Conservation (phyloP, 345 rosid species). For the Luvunga scandens region DNA sequence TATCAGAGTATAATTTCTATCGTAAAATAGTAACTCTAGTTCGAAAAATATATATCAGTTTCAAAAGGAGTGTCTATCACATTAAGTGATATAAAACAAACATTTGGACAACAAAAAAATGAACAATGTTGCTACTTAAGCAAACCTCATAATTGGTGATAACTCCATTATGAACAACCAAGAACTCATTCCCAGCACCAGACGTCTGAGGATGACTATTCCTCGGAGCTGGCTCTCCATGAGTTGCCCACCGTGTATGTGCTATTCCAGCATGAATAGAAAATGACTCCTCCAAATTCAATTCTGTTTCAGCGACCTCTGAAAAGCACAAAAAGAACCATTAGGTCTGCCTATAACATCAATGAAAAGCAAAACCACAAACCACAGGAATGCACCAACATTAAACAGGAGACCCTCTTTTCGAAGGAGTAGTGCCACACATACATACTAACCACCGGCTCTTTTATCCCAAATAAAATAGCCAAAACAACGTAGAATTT, state of each 20-base stretch:
- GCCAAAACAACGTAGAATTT: not conserved
- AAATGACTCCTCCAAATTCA: conserved; percentile 71
- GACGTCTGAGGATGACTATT: conserved; percentile 93
- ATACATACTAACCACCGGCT: not conserved
- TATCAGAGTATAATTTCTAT: not conserved
- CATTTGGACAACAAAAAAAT: not conserved
- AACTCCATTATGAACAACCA: conserved; percentile 95
- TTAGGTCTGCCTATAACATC: not conserved
- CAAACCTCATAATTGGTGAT: conserved; percentile 83
- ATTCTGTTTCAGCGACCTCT: conserved; percentile 63
- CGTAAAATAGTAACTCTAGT: not conserved
- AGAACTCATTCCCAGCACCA: conserved; percentile 76
- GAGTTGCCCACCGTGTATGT: conserved; percentile 97
- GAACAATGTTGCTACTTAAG: conserved; percentile 3
- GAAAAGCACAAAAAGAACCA: conserved; percentile 17
- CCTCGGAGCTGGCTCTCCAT: conserved; percentile 91
- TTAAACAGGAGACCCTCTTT: not conserved
- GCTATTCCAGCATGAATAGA: conserved; percentile 90
- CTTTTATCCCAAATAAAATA: not conserved
- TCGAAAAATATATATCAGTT: not conserved
- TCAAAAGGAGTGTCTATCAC: not conserved
- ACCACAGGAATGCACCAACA: not conserved
- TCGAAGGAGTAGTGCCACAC: not conserved
- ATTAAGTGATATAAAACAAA: not conserved
- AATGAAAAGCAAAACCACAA: not conserved